phyloP scores from a whole-genome alignment of 2,329 filamentous ascomycete genomes.

The Kalmusia sp. region DNA sequence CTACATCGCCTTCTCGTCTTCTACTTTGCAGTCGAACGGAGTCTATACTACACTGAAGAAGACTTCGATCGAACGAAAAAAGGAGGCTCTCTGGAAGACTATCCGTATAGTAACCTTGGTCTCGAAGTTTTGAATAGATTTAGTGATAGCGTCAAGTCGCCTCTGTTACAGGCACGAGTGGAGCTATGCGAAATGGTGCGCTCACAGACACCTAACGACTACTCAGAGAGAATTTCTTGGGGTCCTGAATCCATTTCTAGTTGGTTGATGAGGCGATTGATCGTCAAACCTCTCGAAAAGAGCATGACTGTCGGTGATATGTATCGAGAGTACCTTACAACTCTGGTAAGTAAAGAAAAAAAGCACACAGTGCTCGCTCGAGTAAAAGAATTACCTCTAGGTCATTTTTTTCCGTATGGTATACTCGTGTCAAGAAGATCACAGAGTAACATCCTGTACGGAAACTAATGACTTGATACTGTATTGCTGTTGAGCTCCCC shows the following conservation, averaged over 20 bases:
- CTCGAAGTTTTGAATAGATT: slow-evolving; percentile 28
- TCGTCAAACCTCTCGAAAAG: slow-evolving; percentile 36
- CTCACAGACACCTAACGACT: slow-evolving; percentile 12
- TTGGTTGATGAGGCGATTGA: slow-evolving; percentile 39
- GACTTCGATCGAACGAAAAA: slow-evolving; percentile 1
- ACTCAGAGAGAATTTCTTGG: slow-evolving; percentile 27
- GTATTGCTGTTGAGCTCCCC: not conserved
- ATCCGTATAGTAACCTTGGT: slow-evolving; percentile 18
- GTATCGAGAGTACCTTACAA: slow-evolving; percentile 40
- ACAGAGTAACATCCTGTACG: no score
- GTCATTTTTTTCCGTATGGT: no score
- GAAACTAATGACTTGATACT: not conserved
- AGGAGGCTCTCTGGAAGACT: not conserved
- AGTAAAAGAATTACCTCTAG: no score
- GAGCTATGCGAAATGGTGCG: slow-evolving; percentile 38
- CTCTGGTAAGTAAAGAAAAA: slow-evolving; percentile 30
- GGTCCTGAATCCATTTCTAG: slow-evolving; percentile 36
- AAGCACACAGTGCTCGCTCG: not conserved
- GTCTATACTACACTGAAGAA: slow-evolving; percentile 25
- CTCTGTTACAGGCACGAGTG: slow-evolving; percentile 21
- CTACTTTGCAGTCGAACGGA: slow-evolving; percentile 35
- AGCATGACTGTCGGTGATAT: slow-evolving; percentile 36
- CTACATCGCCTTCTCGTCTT: slow-evolving; percentile 31
- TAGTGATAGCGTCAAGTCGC: slow-evolving; percentile 16
- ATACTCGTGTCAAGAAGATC: no score